These are phyloP conservation scores for Ophiostoma triangulosporum DNA, from an alignment of 2,329 filamentous ascomycete genomes.

Conservation along the genomic window DNA sequence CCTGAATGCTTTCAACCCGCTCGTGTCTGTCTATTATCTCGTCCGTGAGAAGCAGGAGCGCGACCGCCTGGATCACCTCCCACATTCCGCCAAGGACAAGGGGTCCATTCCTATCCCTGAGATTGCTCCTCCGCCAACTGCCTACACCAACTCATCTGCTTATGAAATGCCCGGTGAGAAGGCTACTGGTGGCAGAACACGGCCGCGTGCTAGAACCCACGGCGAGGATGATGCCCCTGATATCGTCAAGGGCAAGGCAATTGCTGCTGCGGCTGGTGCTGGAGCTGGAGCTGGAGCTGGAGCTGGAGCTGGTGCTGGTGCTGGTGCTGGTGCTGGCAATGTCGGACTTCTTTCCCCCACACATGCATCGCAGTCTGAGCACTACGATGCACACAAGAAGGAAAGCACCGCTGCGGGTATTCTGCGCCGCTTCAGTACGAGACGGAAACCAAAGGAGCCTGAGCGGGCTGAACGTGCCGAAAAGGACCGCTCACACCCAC, in stretches of 20 bases:
- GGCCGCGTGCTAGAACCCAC: constrained; percentile 80
- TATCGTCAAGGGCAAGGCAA: constrained; percentile 38
- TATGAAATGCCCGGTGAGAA: constrained; percentile 87
- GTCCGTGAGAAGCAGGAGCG: constrained; percentile 90
- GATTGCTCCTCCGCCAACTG: constrained; percentile 67
- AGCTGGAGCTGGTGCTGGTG: constrained; percentile 26
- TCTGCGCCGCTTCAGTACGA: constrained; percentile 80
- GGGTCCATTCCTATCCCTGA: constrained; percentile 46
- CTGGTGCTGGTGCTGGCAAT: neutral
- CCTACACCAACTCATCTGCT: constrained; percentile 71
- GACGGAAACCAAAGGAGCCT: constrained; percentile 52
- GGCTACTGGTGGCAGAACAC: constrained; percentile 67
- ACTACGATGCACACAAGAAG: constrained; percentile 57
- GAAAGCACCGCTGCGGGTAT: constrained; percentile 78
- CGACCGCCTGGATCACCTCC: constrained; percentile 42
- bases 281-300: too few species aligned
- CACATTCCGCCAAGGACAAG: constrained; percentile 26
- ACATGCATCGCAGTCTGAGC: constrained; percentile 34
- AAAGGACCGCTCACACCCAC: constrained; percentile 55
- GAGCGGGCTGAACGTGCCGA: constrained; percentile 47
- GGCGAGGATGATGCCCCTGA: constrained; percentile 85
- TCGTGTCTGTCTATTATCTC: constrained; percentile 89
- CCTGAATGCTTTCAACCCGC: constrained; percentile 80
- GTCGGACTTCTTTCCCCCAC: constrained; percentile 24
- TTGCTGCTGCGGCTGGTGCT: constrained; percentile 24